phyloP scores from a whole-genome alignment of 2,329 filamentous ascomycete genomes.

The Neopestalotiopsis rosae region DNA sequence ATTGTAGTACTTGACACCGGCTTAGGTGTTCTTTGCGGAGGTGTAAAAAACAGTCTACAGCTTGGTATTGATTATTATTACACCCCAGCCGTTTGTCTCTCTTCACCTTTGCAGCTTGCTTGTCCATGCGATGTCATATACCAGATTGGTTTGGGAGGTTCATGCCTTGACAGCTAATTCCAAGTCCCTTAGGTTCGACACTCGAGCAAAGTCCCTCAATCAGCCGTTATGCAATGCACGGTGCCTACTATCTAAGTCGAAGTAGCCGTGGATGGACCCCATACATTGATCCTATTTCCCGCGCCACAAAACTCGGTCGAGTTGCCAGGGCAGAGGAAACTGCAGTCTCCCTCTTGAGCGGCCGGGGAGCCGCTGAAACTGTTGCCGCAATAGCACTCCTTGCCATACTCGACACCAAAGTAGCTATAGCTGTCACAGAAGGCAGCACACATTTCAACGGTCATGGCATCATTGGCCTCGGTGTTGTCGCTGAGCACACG shows the following conservation, averaged over 20 bases:
- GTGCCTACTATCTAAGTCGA: neutral
- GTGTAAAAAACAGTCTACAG: slow-evolving; percentile 16
- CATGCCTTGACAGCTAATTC: slow-evolving; percentile 54
- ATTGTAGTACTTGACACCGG: neutral
- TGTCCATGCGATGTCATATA: neutral
- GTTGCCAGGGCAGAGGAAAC: slow-evolving; percentile 49
- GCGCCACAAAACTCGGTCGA: slow-evolving; percentile 23
- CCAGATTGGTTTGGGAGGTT: neutral
- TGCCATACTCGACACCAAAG: slow-evolving; percentile 10
- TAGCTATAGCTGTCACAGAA: neutral
- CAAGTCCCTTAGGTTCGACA: no score
- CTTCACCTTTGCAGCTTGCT: neutral
- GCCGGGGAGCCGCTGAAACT: neutral
- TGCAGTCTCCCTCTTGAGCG: slow-evolving; percentile 39
- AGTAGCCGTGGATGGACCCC: neutral
- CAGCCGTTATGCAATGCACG: no score
- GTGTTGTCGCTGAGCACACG: neutral
- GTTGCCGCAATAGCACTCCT: slow-evolving; percentile 11
- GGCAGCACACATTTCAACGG: slow-evolving; percentile 9
- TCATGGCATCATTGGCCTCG: slow-evolving; percentile 8
- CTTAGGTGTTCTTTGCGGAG: neutral
- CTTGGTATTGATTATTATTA: slow-evolving; percentile 2
- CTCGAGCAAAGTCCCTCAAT: no score
- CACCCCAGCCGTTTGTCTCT: neutral
- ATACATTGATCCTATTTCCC: slow-evolving; percentile 8